Evolutionary conservation across 768 basidiomycete genomes (phyloP), one percentile per base, ranked within the genome.

Genomic region (Boletus insuetus): DNA sequence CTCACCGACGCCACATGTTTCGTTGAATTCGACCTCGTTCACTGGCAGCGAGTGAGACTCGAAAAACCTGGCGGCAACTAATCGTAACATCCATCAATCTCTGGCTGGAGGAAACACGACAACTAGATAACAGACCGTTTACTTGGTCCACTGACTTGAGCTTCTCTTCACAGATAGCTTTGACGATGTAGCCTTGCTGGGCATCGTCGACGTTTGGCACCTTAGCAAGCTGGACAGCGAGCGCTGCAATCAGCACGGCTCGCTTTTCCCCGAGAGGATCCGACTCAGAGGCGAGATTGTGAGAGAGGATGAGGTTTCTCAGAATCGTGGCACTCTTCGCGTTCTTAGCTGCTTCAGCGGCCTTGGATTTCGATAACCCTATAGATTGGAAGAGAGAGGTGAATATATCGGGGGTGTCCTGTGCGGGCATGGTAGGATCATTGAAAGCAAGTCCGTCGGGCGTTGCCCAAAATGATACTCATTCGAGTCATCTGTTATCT

Each of bases 101-200:
- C 26, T 29, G 26, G 50, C n/a, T 43, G 32, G 42, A 11, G 44
- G 24, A 48, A 29, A 38, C 17, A 32, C 16, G 32, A 34, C 34
- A 46, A 19, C 42, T 39, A 32, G 26, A 47, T 12, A 37, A 71
- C 85, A 62, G 64, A 94, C 95, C 95, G 50, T 82, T 77, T 24
- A 97, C 84, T 77, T 98, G 95, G 69, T 98, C 96, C 4, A 83
- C 80, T 34, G 81, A 83, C 73, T 87, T 90, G 54, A 98, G 71
- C 59, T 82, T 82, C 20, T 82, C 86, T 52, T 85, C 81, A n/a
- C 84, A 68, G 62, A 98, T 85, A 58, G 79, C 82, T n/a, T 74
- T 69, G 37, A 91, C 77, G 17, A 87, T 74, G 70, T 84, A 91
- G 43, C 73, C 76, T 56, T 81, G 79, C 67, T 83, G 83, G n/a